Conservation (phyloP, 371 early-diverging fungal genomes). For the Cokeromyces recurvatus region DNA sequence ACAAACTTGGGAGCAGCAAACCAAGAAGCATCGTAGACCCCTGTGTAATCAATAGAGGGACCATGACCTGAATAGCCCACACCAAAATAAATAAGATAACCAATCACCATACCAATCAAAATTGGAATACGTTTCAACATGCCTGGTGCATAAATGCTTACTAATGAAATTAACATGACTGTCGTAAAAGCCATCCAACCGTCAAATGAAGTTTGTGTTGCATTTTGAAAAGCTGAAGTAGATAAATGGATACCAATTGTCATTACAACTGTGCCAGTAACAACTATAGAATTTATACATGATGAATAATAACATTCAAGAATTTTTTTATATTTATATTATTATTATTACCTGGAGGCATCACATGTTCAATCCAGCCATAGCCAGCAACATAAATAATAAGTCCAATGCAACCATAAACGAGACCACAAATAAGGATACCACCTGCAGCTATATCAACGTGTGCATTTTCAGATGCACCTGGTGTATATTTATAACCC, state of each 20-base stretch:
- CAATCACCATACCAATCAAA: conserved; percentile 44
- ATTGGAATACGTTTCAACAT: conserved; percentile 42
- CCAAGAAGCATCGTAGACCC: conserved; percentile 32
- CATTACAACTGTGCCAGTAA: conserved; percentile 55
- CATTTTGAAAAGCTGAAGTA: conserved; percentile 42
- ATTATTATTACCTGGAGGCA: conserved; percentile 56
- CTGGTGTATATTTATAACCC: conserved; percentile 35
- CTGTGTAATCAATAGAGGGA: conserved; percentile 43
- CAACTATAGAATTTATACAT: conserved; percentile 23
- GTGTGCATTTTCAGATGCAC: conserved; percentile 24
- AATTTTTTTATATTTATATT: too few relatives aligned
- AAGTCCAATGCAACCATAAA: conserved; percentile 39
- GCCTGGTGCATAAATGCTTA: conserved; percentile 49
- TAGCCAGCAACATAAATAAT: conserved; percentile 44
- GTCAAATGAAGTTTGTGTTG: conserved; percentile 44
- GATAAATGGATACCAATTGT: conserved; percentile 55
- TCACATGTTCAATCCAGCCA: conserved; percentile 48
- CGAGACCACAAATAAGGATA: conserved; percentile 45
- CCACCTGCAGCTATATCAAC: conserved; percentile 49
- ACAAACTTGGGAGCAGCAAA: conserved; percentile 34
- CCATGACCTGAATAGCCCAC: conserved; percentile 39
- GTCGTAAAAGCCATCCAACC: conserved; percentile 54
- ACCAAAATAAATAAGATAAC: conserved; percentile 43
- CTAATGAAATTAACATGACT: conserved; percentile 37
- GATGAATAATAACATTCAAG: neutral